phyloP scores from a whole-genome alignment of 441 rosid species.

The Bruguiera hainesii region DNA sequence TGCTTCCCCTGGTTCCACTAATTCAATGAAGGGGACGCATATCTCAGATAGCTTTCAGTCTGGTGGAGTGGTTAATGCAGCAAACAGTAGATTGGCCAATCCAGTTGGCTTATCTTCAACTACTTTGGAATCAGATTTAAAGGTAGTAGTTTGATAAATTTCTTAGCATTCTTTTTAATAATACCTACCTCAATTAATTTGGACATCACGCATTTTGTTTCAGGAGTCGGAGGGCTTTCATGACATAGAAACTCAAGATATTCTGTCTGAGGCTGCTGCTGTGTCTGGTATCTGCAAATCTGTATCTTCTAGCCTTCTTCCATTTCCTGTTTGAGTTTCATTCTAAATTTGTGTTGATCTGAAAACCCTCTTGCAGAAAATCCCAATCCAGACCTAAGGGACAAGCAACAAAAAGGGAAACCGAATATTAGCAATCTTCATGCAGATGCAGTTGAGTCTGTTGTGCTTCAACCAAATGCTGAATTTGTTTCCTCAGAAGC shows the following conservation, averaged over 20 bases:
- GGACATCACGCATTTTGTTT: conserved; percentile 22
- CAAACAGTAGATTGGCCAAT: conserved; percentile 5
- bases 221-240: conserved; percentile 40
- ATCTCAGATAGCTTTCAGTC: conserved; percentile 7
- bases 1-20: conserved; percentile 2
- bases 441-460: conserved; percentile 28
- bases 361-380: conserved; percentile 44
- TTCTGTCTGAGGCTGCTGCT: conserved; percentile 29
- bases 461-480: conserved; percentile 20
- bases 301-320: conserved; percentile 12
- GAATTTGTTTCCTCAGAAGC: conserved; percentile 28
- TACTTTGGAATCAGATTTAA: conserved; percentile 34
- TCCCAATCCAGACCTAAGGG: conserved; percentile 45
- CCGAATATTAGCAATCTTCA: conserved; percentile 11
- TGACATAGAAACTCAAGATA: conserved; percentile 38
- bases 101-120: conserved; percentile 12
- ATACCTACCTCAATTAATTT: conserved; percentile 13
- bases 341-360: conserved; percentile 17
- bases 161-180: conserved; percentile 16
- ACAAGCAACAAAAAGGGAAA: conserved; percentile 23
- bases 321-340: conserved; percentile 6
- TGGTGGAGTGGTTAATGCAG: conserved; percentile 11
- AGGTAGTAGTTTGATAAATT: conserved; percentile 11
- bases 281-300: conserved; percentile 36
- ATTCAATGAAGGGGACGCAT: background rate